These are phyloP conservation scores for Jaminaea rosea DNA, from an alignment of 1,284 basidiomycete species.

Conservation along the genomic window DNA sequence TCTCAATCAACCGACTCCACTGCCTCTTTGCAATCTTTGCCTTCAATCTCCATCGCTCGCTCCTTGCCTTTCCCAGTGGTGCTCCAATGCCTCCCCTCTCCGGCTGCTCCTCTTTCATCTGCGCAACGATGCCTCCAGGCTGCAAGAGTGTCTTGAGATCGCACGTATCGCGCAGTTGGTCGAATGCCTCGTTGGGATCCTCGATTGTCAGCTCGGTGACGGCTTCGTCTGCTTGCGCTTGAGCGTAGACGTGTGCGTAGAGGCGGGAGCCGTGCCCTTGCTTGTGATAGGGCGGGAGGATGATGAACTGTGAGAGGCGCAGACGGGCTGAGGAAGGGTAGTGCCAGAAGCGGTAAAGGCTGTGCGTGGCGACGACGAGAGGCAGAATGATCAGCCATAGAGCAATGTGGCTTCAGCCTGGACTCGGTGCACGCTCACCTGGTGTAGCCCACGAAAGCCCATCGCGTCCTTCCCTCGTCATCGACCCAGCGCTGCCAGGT, in stretches of 20 bases:
- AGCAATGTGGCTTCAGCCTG: constrained; percentile 52
- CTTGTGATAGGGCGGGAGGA: constrained; percentile 80
- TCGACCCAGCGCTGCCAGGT: constrained; percentile 69
- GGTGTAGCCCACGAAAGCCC: constrained; percentile 48
- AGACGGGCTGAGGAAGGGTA: constrained; percentile 22
- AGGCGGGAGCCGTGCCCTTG: constrained; percentile 66
- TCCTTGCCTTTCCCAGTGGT: constrained; percentile 69
- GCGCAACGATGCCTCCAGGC: constrained; percentile 54
- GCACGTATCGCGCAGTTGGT: constrained; percentile 83
- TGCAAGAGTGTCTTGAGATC: constrained; percentile 74
- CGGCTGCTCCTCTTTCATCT: constrained; percentile 40
- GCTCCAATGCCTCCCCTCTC: constrained; percentile 56
- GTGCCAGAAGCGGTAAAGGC: constrained; percentile 34
- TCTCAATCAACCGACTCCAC: constrained; percentile 76
- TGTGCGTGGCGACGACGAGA: neutral
- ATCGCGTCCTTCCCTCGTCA: constrained; percentile 53
- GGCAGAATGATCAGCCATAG: constrained; percentile 58
- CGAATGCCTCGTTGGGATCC: constrained; percentile 91
- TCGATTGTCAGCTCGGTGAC: constrained; percentile 89
- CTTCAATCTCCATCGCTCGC: constrained; percentile 66
- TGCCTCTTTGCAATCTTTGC: constrained; percentile 91
- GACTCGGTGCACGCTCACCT: neutral
- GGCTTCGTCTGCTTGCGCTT: constrained; percentile 59
- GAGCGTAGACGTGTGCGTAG: constrained; percentile 75
- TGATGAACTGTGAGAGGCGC: constrained; percentile 73